Evolutionary conservation across 306 rosid genomes (phyloP), one percentile per base, ranked within the genome.

Genomic region (Cyclanthera cordifolia): DNA sequence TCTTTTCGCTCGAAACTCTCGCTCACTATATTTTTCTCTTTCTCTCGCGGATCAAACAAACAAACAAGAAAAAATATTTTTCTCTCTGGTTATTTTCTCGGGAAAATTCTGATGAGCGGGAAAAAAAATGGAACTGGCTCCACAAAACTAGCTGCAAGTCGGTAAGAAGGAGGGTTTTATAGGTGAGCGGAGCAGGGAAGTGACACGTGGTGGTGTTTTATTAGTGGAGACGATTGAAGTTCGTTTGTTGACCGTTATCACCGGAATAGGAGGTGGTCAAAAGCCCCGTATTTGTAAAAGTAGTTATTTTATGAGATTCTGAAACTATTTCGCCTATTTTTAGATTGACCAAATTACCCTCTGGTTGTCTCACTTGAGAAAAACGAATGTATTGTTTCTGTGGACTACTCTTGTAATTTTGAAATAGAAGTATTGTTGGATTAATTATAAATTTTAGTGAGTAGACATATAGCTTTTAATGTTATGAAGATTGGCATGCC

Each of bases 141-240:
- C 34, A 77, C 53, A 37, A 76, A 73, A 74, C 56, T 74, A 83
- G 77, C 74, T 52, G 52, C 15, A 58, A 77, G 30, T 64, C 45
- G 49, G 76, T 67, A 67, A 46, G 39, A 67, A 28, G 24, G 24
- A 39, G 6, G 30, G 10, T 4, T 53, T 85, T 79, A 81, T 80
- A 74, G 79, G 41, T 34, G 2, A 13, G 2, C 23, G 7, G 23
- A 65, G 70, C 15, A 54, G 21, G 54, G 57, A 34, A 0, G 0
- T 0, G 6, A 53, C 78, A 84, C 78, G 85, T 82, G 91, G 78
- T 53, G 1, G 12, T 0, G 0, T 66, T 0, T 65, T 1, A 79
- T 50, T 67, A 64, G 30, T 9, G 11, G 66, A 82, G 58, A 75
- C 23, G 58, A 64, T 65, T 46, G 75, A 64, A 66, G 74, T 75